A percentile compares a stretch with the other conserved stretches of the same genome.
phyloP scores from a whole-genome alignment of 2,329 filamentous ascomycete genomes.

The Sclerotinia glacialis region DNA sequence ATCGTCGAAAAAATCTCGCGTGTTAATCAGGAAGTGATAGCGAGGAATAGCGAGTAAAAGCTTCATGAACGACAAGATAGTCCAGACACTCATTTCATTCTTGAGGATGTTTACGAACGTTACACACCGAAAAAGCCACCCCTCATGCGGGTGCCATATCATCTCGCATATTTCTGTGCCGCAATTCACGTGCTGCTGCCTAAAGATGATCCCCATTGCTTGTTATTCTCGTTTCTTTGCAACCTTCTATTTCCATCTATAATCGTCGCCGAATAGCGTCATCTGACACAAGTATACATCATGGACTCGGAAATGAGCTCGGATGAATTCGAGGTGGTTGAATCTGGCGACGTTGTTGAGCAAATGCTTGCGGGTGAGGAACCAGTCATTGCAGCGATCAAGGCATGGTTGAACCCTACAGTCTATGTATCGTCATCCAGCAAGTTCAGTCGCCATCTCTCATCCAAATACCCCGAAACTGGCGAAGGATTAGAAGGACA shows the following conservation, averaged over 20 bases:
- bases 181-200: background rate
- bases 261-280: no score
- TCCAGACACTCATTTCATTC: no score
- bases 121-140: background rate
- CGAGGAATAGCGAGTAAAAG: no score
- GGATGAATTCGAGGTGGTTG: constrained; percentile 5
- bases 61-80: no score
- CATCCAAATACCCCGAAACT: constrained; percentile 27
- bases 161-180: background rate
- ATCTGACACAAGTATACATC: background rate
- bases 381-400: background rate
- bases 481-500: constrained; percentile 29
- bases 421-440: constrained; percentile 26
- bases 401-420: constrained; percentile 29
- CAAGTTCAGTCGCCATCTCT: constrained; percentile 29
- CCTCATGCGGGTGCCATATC: background rate
- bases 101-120: no score
- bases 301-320: background rate
- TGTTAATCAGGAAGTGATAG: no score
- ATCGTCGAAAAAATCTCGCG: no score
- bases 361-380: background rate
- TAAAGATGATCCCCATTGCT: background rate
- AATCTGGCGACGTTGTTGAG: background rate
- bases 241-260: background rate
- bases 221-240: background rate